Conservation (phyloP, 2,329 filamentous ascomycete species). For the Rhynchosporium agropyri region DNA sequence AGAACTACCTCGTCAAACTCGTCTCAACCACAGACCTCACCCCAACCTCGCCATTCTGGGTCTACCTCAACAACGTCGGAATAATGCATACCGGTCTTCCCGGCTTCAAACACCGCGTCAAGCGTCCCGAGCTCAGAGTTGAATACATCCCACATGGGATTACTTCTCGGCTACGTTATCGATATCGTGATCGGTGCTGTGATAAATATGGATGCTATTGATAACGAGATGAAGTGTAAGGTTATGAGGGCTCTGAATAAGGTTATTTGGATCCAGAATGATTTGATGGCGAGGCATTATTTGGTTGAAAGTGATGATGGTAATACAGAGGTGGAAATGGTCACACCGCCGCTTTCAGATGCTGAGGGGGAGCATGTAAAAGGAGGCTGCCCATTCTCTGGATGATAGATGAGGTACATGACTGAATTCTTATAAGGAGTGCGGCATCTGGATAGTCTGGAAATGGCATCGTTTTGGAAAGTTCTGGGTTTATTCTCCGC, state of each 20-base stretch:
- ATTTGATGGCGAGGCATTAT: conserved; percentile 83
- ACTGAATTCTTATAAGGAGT: not conserved
- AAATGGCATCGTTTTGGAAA: not conserved
- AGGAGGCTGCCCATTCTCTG: conserved; percentile 29
- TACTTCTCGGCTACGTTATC: conserved; percentile 72
- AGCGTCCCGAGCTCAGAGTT: conserved; percentile 58
- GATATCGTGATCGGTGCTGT: conserved; percentile 78
- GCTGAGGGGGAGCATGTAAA: conserved; percentile 1
- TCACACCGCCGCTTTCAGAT: conserved; percentile 17
- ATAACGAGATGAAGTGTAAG: conserved; percentile 68
- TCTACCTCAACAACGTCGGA: conserved; percentile 82
- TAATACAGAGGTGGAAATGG: not conserved
- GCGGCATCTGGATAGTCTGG: not conserved
- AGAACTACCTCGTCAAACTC: conserved; percentile 75
- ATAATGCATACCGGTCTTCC: conserved; percentile 78
- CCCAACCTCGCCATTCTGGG: conserved; percentile 77
- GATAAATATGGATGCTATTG: conserved; percentile 61
- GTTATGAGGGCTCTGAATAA: conserved; percentile 77
- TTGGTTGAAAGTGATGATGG: conserved; percentile 24
- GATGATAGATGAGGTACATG: not conserved
- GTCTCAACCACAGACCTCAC: conserved; percentile 64
- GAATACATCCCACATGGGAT: conserved; percentile 79
- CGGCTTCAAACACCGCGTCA: conserved; percentile 63
- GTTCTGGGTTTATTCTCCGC: not conserved
- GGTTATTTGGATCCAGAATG: conserved; percentile 87